Evolutionary conservation across 2,329 filamentous ascomycete genomes (phyloP).

Genomic region (Colletotrichum sansevieriae): DNA sequence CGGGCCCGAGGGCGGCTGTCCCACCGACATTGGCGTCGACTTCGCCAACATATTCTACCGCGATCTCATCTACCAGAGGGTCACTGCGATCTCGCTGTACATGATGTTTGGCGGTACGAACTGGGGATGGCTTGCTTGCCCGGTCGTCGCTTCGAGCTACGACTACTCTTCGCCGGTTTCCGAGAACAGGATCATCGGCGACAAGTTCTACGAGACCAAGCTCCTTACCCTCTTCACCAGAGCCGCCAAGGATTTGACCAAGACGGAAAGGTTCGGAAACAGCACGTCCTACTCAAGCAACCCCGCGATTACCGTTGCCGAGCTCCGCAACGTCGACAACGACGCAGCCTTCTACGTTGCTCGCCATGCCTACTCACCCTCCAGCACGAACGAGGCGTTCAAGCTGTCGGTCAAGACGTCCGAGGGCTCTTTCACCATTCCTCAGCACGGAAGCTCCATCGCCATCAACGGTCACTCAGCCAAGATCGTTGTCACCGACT

Average conservation of each 20-base stretch:
- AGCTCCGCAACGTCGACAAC: conserved; percentile 70
- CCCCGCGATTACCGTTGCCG: conserved; percentile 63
- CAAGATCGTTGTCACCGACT: conserved; percentile 73
- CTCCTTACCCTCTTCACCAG: conserved; percentile 71
- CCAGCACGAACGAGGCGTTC: conserved; percentile 64
- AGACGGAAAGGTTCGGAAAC: conserved; percentile 62
- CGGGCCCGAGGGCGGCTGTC: conserved; percentile 68
- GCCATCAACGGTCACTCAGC: conserved; percentile 71
- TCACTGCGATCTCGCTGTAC: conserved; percentile 72
- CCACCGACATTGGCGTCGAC: conserved; percentile 66
- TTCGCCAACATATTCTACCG: conserved; percentile 76
- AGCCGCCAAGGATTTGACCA: conserved; percentile 66
- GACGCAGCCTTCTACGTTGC: conserved; percentile 71
- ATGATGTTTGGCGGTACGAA: conserved; percentile 76
- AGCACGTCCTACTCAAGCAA: conserved; percentile 65
- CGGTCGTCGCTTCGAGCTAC: conserved; percentile 71
- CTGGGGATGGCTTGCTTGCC: conserved; percentile 70
- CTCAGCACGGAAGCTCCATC: conserved; percentile 61
- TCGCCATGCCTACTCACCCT: conserved; percentile 66
- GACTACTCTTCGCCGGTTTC: conserved; percentile 74
- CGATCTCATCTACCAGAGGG: conserved; percentile 70
- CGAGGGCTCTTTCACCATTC: conserved; percentile 65
- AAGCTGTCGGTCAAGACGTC: conserved; percentile 69
- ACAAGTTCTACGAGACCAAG: conserved; percentile 75
- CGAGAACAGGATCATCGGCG: conserved; percentile 68